These are phyloP conservation scores for Hymenoscyphus repandus DNA, from an alignment of 2,329 filamentous ascomycete species.

Conservation along the genomic window DNA sequence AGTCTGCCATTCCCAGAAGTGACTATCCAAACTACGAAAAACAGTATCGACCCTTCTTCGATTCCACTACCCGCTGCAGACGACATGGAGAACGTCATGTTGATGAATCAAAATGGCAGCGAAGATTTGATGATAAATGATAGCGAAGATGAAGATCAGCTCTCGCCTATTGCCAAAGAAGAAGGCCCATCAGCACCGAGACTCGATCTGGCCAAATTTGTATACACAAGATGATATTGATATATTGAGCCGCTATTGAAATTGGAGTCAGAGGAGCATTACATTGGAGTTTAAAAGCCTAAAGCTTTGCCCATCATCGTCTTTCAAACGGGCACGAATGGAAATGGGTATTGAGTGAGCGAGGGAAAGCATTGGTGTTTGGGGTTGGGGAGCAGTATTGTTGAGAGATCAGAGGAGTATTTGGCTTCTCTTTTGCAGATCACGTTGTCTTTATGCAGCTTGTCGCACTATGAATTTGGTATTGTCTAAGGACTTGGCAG, in stretches of 20 bases:
- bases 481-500: not conserved
- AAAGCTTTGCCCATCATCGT: no score
- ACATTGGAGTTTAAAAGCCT: not conserved
- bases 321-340: not conserved
- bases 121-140: conserved; percentile 47
- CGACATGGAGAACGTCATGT: conserved; percentile 18
- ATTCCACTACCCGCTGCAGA: conserved; percentile 31
- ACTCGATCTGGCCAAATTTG: conserved; percentile 16
- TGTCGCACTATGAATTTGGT: not conserved
- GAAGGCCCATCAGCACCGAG: conserved; percentile 2
- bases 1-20: conserved; percentile 26
- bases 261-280: not conserved
- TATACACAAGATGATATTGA: conserved; percentile 10
- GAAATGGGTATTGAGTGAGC: not conserved
- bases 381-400: conserved; percentile 1
- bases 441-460: not conserved
- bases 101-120: conserved; percentile 36
- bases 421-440: not conserved
- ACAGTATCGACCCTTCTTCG: conserved; percentile 31
- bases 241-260: not conserved
- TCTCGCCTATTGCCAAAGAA: conserved; percentile 22
- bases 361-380: conserved; percentile 3
- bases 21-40: not conserved
- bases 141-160: conserved; percentile 37
- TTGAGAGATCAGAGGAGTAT: not conserved